These are phyloP conservation scores for Komagataella populi DNA, from an alignment of 805 yeast genomes.

Conservation along the genomic window DNA sequence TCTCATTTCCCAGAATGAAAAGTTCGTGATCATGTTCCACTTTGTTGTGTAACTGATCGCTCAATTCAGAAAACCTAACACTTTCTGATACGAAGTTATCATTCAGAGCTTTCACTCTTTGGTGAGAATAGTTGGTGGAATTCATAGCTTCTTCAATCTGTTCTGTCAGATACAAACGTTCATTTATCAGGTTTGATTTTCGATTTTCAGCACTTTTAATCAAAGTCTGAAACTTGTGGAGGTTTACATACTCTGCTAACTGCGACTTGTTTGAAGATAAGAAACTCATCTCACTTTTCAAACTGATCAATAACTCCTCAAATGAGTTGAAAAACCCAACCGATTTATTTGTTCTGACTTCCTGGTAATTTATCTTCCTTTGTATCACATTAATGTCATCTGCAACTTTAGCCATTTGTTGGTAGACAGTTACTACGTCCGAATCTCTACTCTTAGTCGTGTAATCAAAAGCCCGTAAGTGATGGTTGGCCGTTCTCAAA, in stretches of 20 bases:
- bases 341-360: background rate
- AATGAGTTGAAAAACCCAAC: background rate
- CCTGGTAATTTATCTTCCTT: background rate
- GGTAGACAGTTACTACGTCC: background rate
- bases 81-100: background rate
- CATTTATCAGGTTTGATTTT: background rate
- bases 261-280: background rate
- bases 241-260: background rate
- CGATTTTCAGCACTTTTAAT: background rate
- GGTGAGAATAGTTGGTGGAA: background rate
- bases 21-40: background rate
- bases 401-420: background rate
- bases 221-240: background rate
- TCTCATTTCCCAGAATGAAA: background rate
- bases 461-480: background rate
- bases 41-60: background rate
- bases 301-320: background rate
- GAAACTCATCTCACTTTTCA: background rate
- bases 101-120: background rate
- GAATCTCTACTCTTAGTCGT: background rate
- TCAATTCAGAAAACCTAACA: background rate
- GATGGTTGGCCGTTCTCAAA: background rate
- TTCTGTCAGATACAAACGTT: background rate
- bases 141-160: background rate
- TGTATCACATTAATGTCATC: background rate